phyloP scores from a whole-genome alignment of 2,329 filamentous ascomycete species.

The Diaporthe citrichinensis region DNA sequence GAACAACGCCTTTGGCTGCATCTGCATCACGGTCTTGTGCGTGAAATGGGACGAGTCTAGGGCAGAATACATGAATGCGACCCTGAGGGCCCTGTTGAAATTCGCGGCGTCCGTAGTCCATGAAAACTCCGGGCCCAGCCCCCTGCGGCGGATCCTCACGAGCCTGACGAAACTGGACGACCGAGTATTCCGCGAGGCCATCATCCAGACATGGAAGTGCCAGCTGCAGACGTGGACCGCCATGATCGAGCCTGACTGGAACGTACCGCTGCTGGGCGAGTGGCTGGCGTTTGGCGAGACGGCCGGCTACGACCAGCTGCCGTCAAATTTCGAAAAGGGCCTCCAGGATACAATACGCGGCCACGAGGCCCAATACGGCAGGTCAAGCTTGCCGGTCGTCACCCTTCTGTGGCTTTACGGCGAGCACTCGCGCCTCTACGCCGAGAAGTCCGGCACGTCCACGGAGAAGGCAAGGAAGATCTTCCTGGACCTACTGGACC shows the following conservation, averaged over 20 bases:
- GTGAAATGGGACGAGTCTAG: constrained; percentile 1
- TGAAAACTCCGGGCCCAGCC: neutral
- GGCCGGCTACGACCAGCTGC: neutral
- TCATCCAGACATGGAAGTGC: neutral
- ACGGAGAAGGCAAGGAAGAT: neutral
- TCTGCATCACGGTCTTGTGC: constrained; percentile 9
- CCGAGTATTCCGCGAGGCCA: neutral
- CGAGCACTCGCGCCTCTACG: neutral
- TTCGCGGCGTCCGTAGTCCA: neutral
- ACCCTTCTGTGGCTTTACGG: constrained; percentile 2
- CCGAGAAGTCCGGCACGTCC: neutral
- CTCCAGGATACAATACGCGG: neutral
- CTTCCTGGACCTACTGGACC: neutral
- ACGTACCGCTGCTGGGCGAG: neutral
- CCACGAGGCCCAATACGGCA: neutral
- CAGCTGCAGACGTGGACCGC: constrained; percentile 5
- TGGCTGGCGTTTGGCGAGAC: constrained; percentile 10
- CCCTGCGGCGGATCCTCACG: neutral
- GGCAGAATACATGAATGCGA: neutral
- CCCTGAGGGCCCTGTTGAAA: neutral
- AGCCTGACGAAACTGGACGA: neutral
- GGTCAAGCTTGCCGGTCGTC: neutral
- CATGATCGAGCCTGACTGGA: neutral
- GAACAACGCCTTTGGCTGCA: neutral
- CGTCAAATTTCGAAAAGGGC: neutral